Evolutionary conservation across 2,329 filamentous ascomycete species (phyloP).

Genomic region (Fusarium humuli): DNA sequence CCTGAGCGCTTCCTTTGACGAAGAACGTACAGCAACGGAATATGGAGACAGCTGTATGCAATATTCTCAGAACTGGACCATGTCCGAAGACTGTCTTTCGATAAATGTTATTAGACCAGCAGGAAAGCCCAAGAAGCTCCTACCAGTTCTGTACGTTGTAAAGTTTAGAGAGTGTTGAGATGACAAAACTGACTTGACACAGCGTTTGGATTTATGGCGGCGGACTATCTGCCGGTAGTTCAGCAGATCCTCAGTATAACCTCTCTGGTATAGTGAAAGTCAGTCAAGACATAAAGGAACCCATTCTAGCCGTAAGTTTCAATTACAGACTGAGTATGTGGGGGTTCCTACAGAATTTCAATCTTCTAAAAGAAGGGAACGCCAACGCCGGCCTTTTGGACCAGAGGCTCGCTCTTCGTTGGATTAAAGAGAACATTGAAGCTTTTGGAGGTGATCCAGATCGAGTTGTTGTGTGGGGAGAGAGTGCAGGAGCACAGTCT

Average conservation of each 20-base stretch:
- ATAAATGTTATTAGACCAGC: conserved; percentile 58
- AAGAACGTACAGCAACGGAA: conserved; percentile 53
- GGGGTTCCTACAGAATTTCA: conserved; percentile 63
- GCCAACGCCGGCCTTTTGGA: conserved; percentile 64
- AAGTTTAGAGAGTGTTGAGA: fast-evolving
- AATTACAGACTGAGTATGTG: conserved; percentile 66
- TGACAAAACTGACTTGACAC: background rate
- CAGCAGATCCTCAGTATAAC: conserved; percentile 60
- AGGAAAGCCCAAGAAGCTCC: conserved; percentile 46
- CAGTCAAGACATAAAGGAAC: conserved; percentile 62
- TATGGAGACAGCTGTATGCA: conserved; percentile 62
- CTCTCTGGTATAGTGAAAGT: conserved; percentile 58
- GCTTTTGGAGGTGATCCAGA: conserved; percentile 62
- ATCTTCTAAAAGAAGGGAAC: conserved; percentile 56
- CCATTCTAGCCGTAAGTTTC: conserved; percentile 64
- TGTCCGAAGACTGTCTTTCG: conserved; percentile 63
- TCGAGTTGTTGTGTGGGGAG: conserved; percentile 62
- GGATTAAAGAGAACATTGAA: conserved; percentile 66
- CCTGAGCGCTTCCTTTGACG: conserved; percentile 51
- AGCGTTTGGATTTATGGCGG: conserved; percentile 70
- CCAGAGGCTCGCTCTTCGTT: conserved; percentile 61
- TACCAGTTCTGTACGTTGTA: conserved; percentile 52
- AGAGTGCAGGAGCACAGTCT: conserved; percentile 57
- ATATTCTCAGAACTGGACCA: conserved; percentile 55
- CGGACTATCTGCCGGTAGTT: conserved; percentile 63